phyloP scores from a whole-genome alignment of 1,284 basidiomycete genomes.

The Schizopora paradoxa region DNA sequence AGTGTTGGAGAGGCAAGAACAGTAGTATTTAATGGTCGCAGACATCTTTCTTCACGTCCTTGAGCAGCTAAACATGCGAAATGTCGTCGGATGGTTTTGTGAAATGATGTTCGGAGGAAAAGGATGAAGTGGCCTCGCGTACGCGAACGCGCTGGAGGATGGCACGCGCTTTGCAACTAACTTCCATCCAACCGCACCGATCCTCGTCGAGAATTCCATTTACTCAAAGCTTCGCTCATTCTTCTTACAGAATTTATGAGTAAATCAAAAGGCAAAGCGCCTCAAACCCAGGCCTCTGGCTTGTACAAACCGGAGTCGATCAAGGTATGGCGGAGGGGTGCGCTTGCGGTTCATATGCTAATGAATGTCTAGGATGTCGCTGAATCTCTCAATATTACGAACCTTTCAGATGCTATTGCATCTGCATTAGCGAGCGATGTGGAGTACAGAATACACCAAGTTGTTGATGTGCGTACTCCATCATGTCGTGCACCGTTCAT shows the following conservation, averaged over 20 bases:
- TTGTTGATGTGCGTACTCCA: conserved; percentile 65
- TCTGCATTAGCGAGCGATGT: conserved; percentile 91
- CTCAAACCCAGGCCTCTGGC: conserved; percentile 47
- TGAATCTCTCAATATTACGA: conserved; percentile 81
- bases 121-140: not conserved
- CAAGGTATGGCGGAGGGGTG: conserved; percentile 38
- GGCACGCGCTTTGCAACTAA: not conserved
- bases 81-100: not conserved
- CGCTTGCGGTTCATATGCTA: not conserved
- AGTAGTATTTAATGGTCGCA: conserved; percentile 63
- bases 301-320: conserved; percentile 63
- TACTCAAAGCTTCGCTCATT: not conserved
- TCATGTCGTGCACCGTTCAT: not conserved
- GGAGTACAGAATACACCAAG: conserved; percentile 92
- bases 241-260: conserved; percentile 30
- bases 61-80: too few species aligned
- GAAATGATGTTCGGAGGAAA: too few species aligned
- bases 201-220: not conserved
- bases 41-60: conserved; percentile 27
- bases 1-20: conserved; percentile 58
- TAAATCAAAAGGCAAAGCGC: conserved; percentile 43
- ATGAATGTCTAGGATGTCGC: conserved; percentile 73
- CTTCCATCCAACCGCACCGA: not conserved
- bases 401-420: conserved; percentile 76
- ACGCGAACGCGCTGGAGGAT: not conserved